These are phyloP conservation scores for Cladosporium sp. DNA, from an alignment of 2,329 filamentous ascomycete genomes.

Conservation along the genomic window DNA sequence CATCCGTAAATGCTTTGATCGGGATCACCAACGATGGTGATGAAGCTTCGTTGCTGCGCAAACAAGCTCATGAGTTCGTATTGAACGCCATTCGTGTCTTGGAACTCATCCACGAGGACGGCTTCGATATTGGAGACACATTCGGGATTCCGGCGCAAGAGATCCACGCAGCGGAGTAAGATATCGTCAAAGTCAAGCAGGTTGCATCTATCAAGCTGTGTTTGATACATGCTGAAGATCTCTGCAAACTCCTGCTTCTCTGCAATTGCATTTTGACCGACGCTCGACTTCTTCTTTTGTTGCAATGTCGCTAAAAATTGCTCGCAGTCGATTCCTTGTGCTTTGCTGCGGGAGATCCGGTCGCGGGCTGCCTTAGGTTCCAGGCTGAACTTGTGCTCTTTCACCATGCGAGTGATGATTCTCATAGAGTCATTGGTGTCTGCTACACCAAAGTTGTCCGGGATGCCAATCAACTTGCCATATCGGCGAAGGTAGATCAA, in stretches of 20 bases:
- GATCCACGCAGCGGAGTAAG: constrained; percentile 71
- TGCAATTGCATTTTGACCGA: constrained; percentile 35
- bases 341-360: constrained; percentile 65
- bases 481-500: constrained; percentile 78
- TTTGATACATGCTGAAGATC: constrained; percentile 70
- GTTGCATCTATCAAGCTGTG: constrained; percentile 66
- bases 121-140: constrained; percentile 87
- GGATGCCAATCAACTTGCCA: constrained; percentile 74
- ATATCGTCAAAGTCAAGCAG: constrained; percentile 93
- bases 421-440: constrained; percentile 74
- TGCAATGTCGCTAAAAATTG: constrained; percentile 29
- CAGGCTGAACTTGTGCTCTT: constrained; percentile 55
- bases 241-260: constrained; percentile 61
- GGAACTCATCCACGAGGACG: constrained; percentile 93
- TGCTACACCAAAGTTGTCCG: constrained; percentile 81
- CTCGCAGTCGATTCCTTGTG: constrained; percentile 46
- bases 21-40: constrained; percentile 92
- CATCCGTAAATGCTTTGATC: constrained; percentile 98
- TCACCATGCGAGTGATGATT: constrained; percentile 76
- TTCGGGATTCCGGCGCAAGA: constrained; percentile 64
- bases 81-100: constrained; percentile 92
- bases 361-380: constrained; percentile 65
- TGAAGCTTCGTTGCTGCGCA: constrained; percentile 63
- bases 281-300: background rate
- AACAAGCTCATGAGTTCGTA: constrained; percentile 91